A percentile compares a stretch with the other conserved stretches of the same genome.
Conservation (phyloP, 441 rosid genomes). For the Flueggea neowawraea region DNA sequence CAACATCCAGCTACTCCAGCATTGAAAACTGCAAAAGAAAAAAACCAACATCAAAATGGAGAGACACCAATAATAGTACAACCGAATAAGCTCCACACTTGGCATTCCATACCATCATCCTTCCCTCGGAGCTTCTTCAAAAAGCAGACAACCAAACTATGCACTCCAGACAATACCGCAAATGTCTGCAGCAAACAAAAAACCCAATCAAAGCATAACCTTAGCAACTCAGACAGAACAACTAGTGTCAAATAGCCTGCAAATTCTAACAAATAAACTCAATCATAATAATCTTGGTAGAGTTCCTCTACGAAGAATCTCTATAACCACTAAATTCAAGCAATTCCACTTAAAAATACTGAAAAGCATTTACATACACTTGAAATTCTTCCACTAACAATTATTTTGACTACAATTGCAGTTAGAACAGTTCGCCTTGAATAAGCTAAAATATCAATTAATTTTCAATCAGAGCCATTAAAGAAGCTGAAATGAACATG, state of each 20-base stretch:
- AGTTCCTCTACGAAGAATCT: too few relatives aligned
- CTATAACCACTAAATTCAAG: too few relatives aligned
- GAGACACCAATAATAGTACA: conserved; percentile 1
- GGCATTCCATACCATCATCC: conserved; percentile 69
- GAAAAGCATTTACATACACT: too few relatives aligned
- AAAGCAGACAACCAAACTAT: conserved; percentile 89
- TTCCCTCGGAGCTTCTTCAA: conserved; percentile 85
- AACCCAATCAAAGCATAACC: not conserved
- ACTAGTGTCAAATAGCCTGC: not conserved
- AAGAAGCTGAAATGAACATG: not conserved
- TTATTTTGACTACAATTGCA: too few relatives aligned
- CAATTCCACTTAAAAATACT: too few relatives aligned
- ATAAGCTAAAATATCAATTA: too few relatives aligned
- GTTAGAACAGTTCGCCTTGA: too few relatives aligned
- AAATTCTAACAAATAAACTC: not conserved
- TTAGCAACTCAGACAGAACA: not conserved
- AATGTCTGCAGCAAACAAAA: conserved; percentile 44
- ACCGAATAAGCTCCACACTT: not conserved
- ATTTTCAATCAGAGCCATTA: too few relatives aligned
- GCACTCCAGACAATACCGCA: conserved; percentile 85
- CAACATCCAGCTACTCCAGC: conserved; percentile 86
- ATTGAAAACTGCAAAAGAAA: conserved; percentile 53
- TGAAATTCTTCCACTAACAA: too few relatives aligned
- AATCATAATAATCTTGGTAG: too few relatives aligned
- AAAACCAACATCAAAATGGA: conserved; percentile 8